These are phyloP conservation scores for Rauvolfia tetraphylla DNA, from an alignment of 257 asterid genomes.

Conservation along the genomic window DNA sequence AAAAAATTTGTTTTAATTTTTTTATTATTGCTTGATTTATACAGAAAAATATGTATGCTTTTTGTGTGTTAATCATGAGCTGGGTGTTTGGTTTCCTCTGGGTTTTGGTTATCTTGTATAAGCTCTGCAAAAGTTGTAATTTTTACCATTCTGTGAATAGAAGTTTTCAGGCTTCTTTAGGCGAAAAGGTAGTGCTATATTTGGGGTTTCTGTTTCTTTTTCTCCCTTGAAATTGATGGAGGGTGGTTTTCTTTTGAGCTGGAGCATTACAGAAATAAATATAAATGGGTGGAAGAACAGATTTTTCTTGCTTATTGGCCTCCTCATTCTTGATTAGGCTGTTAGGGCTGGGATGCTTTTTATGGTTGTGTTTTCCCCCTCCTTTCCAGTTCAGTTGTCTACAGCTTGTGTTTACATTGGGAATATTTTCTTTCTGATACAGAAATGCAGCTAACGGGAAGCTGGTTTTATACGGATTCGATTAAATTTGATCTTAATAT, in stretches of 20 bases:
- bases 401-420: constrained; percentile 5
- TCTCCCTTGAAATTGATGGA: constrained; percentile 4
- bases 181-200: constrained; percentile 1
- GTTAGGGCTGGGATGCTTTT: not conserved
- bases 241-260: not conserved
- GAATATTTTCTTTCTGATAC: not conserved
- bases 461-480: not conserved
- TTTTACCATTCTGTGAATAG: constrained; percentile 2
- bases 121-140: constrained; percentile 19
- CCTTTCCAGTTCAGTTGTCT: not conserved
- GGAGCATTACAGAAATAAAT: not conserved
- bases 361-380: not conserved
- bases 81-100: constrained; percentile 19
- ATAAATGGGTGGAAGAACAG: constrained; percentile 6
- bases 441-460: not conserved
- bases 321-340: constrained; percentile 5
- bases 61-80: constrained; percentile 3
- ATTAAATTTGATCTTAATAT: not conserved
- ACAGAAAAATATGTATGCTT: not conserved
- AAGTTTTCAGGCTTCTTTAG: not conserved
- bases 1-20: constrained; percentile 7
- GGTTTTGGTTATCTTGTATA: constrained; percentile 15
- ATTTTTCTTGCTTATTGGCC: not conserved
- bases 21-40: constrained; percentile 5
- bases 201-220: not conserved